Evolutionary conservation across 441 rosid genomes (phyloP), one percentile per base, ranked within the genome.

Genomic region (Gossypium aridum): DNA sequence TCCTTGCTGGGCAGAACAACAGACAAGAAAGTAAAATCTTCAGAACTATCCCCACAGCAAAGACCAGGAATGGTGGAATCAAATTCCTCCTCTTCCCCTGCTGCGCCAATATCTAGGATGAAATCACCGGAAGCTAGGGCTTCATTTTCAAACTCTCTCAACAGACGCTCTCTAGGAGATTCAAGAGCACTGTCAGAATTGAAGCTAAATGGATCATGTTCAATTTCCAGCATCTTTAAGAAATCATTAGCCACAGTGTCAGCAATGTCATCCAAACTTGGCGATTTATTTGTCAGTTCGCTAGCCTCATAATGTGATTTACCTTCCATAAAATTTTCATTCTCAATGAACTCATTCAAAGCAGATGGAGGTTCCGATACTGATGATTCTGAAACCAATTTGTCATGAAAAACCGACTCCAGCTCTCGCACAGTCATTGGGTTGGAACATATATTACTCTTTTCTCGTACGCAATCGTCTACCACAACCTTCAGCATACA

Each of bases 151-250:
- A 94, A 94, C 85, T 91, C 90, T 79, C 89, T 86, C 79, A 90
- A 85, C 77, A 92, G 83, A 74, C 79, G 79, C 86, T 86, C 96
- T 74, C 98, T 89, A 56, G 99, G 97, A 84, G 99, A 95, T 77
- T 91, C 94, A 6, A 91, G 93, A 78, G 84, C 89, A 80, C 86
- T 57, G 75, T 85, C 91, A 61, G 93, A 87, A 74, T 78, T 70
- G 70, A 76, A 73, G 75, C 83, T 77, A 80, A 75, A 82, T 73
- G 89, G 75, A 81, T 80, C 76, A 56, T 86, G 85, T 64, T 87
- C 97, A 73, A 83, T 76, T 61, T 86, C 95, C 79, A 90, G 84
- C 97, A 90, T 88, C 57, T 85, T 87, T 73, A 95, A 85, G 83
- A 93, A 92, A 78, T 90, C 94, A 79, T 77, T 81, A 13, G 91